Base-by-base conservation (phyloP, 2,329 filamentous ascomycete species). In the Periconia digitata region DNA sequence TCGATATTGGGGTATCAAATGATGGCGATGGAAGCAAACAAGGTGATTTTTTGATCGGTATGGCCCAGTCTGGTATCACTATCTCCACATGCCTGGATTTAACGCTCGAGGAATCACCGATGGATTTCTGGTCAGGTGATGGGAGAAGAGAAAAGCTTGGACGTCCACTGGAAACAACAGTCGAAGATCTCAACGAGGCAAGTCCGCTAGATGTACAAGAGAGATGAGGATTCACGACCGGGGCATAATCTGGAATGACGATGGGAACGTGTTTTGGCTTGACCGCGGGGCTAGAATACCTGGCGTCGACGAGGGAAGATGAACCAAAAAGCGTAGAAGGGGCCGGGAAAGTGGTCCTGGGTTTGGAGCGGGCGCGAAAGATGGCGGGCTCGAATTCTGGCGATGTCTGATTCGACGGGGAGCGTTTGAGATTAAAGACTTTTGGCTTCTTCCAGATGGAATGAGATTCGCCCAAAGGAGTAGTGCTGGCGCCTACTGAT, bases 21-120 rank as follows among this genome's bases (percentile, higher is more conserved):
- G 54, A 49, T 44, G 63, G 53, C 18, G 61, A 59, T 40, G 69
- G 60, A 29, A 70, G 65, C 40, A 66, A 66, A 13, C 67, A 59
- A 48, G 70, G 60, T 44, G 71, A 64, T 61, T 62, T 66, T 47
- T 72, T 63, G 51, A 72, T 60, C 57, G 74, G 73, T 64, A 70
- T 60, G 44, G 72, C 74, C 70, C 70, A 76, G 46, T 70, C 59
- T 37, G 75, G 73, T 53, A 77, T 77, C 51, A 75, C 62, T 59
- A 77, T 77, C 66, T 77, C 74, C 49, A 78, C 75, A 77, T 78
- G 74, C 69, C 76, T 69, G 40, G 70, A 64, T 57, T 64, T 59
- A 43, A 59, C 49, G 48, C 58, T 67, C 18, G 59, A 59, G 38
- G 66, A 67, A 46, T 67, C 60, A 44, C 58, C 60, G 38, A 62